Base-by-base conservation (phyloP, 176 grass and related monocot species). In the Chrysopogon serrulatus region DNA sequence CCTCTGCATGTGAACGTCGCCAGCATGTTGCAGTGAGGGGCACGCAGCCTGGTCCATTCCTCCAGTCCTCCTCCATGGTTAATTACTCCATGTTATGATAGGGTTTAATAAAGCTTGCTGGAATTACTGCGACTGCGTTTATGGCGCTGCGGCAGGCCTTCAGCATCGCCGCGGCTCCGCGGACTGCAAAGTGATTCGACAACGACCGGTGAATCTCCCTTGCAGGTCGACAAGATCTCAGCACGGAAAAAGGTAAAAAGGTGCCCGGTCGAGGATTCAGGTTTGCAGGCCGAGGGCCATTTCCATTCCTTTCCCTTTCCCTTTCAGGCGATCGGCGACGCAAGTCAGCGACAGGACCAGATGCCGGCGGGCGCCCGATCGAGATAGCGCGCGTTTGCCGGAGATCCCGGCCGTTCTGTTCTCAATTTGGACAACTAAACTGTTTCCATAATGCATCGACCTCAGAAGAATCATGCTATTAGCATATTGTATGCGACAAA, bases 11-110 rank as follows among this genome's bases (percentile, higher is more conserved):
- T n/a, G n/a, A 41, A 16, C 26, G 64, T 79, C 49, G 37, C 15
- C 64, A 48, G 59, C 77, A 83, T 63, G 72, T 71, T 82, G 64
- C 71, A 61, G 40, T 31, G 51, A 71, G 66, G n/a, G 65, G 16
- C 44, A 17, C 28, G 75, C 66, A 44, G 49, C 26, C 72, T 69
- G 63, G 63, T 18, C 73, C 53, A 24, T 21, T 51, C 48, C 21
- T 56, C n/a, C n/a, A n/a, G n/a, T n/a, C 53, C 53, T n/a, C 21
- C 76, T 49, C 64, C 72, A 30, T 16, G 39, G 75, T 48, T 77
- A 65, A 70, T 82, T 62, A 63, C 63, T 17, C n/a, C 63, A 70
- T 61, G 53, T 6, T 6, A 21, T 82, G 71, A 77, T 76, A 54
- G 19, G 56, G 33, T 53, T 81, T 68, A n/a, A n/a, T n/a, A 37